phyloP scores from a whole-genome alignment of 768 basidiomycete species.

The Mycena venus region DNA sequence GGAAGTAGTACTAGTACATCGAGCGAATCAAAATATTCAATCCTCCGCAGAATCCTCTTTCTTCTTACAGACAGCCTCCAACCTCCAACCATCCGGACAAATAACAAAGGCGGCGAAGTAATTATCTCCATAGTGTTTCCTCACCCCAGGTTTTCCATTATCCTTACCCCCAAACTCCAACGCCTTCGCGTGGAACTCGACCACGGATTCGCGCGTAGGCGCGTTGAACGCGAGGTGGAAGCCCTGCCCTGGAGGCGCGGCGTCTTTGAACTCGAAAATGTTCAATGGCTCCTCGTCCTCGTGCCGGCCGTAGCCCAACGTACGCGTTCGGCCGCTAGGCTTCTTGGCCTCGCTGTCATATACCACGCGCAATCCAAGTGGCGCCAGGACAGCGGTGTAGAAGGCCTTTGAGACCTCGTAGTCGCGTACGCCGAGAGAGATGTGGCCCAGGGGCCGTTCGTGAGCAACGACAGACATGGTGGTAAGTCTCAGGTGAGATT shows the following conservation, averaged over 20 bases:
- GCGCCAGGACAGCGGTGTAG: not conserved
- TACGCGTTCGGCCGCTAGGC: not conserved
- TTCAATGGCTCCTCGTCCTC: constrained; percentile 1
- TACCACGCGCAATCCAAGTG: not conserved
- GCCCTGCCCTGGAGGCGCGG: not conserved
- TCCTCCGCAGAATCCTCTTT: not conserved
- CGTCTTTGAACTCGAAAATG: constrained; percentile 10
- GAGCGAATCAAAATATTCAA: too few species aligned
- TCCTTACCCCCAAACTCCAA: constrained; percentile 8
- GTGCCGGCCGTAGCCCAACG: not conserved
- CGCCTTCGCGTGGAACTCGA: constrained; percentile 8
- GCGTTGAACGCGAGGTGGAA: constrained; percentile 11
- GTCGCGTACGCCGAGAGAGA: constrained; percentile 16
- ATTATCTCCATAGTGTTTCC: constrained; percentile 11
- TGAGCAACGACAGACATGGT: not conserved
- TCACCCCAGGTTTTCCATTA: not conserved
- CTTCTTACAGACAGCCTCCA: constrained; percentile 7
- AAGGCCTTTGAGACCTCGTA: constrained; percentile 7
- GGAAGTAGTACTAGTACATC: too few species aligned
- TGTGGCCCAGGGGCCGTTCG: constrained; percentile 2
- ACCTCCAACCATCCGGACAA: not conserved
- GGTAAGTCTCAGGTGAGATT: too few species aligned
- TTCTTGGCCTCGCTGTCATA: constrained; percentile 3
- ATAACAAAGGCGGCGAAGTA: not conserved
- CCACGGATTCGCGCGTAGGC: not conserved